Evolutionary conservation across 1,139 yeast genomes (phyloP), one percentile per base, ranked within the genome.

Genomic region (Hemisphaericaspora subhashii): DNA sequence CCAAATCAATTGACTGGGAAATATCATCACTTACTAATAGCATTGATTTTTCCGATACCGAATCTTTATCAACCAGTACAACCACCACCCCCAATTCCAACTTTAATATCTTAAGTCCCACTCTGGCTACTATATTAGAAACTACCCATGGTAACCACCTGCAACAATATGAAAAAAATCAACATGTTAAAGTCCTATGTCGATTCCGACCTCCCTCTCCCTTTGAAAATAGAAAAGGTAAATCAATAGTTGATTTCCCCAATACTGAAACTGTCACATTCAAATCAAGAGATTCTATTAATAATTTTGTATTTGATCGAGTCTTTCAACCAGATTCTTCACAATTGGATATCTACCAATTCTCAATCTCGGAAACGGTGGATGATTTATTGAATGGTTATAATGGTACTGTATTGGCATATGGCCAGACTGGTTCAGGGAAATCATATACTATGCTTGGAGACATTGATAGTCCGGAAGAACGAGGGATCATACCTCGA

Each of bases 381-480:
- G 83, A 80, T 35, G 92, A 84, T 48, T 68, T 87, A 28, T 72
- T 87, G 46, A 71, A 74, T 30, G 97, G 97, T 0, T 87, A 85
- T 55, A 87, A 89, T 58, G 92, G 94, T 15, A 82, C 96, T 0
- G 83, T 89, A 0, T 64, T 89, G 33, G 90, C 95, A 1, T 89
- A 87, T 58, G 97, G 96, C 6, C 96, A 86, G 56, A 84, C 95
- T 0, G 94, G 95, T 0, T 77, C 94, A 1, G 96, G 96, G 3
- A 88, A 88, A 55, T 80, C 95, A 0, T 81, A 79, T 55, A 85
- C 96, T 2, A 85, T 89, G 95, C 77, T 86, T 76, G 96, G 96
- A 0, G 64, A 58, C 69, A 15, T 53, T 71, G n/a, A 70, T 66
- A 20, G 71, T 69, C 15, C 5, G 34, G 62, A 64, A 0, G 46